phyloP scores from a whole-genome alignment of 2,329 filamentous ascomycete genomes.

The Neopestalotiopsis sp. region DNA sequence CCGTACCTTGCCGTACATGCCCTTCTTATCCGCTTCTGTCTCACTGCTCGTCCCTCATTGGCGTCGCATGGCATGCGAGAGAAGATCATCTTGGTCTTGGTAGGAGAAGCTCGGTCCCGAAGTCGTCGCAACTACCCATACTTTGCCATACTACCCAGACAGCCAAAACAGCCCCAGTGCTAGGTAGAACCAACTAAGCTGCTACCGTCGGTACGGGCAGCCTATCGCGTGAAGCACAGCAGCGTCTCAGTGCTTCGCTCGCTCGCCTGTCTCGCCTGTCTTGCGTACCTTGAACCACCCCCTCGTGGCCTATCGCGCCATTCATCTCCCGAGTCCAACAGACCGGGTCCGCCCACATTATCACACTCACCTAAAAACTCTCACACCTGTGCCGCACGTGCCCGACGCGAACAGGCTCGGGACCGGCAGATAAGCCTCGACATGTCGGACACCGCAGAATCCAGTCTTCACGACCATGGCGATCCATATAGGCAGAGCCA shows the following conservation, averaged over 20 bases:
- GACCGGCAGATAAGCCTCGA: slow-evolving; percentile 43
- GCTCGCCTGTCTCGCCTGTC: not conserved
- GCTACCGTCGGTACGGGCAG: not conserved
- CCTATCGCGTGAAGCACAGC: not conserved
- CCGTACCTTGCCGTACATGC: not conserved
- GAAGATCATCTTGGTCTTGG: not conserved
- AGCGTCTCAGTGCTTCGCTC: not conserved
- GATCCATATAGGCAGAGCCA: slow-evolving; percentile 22
- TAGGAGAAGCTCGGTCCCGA: not conserved
- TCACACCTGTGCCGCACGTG: slow-evolving; percentile 32
- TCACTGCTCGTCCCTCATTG: not conserved
- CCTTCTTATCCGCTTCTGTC: not conserved
- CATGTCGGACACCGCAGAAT: slow-evolving; percentile 23
- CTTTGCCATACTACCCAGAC: no score
- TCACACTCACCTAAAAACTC: not conserved
- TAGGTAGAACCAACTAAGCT: not conserved
- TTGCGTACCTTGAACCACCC: no score
- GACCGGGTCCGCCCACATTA: not conserved
- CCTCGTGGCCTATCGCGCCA: not conserved
- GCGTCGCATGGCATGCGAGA: not conserved
- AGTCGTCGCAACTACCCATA: not conserved
- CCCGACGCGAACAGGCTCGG: slow-evolving; percentile 26
- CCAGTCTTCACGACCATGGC: slow-evolving; percentile 18
- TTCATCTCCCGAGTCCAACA: not conserved
- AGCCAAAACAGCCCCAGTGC: no score